These are phyloP conservation scores for Corynascus novoguineensis DNA, from an alignment of 495 filamentous ascomycete genomes.

Conservation along the genomic window DNA sequence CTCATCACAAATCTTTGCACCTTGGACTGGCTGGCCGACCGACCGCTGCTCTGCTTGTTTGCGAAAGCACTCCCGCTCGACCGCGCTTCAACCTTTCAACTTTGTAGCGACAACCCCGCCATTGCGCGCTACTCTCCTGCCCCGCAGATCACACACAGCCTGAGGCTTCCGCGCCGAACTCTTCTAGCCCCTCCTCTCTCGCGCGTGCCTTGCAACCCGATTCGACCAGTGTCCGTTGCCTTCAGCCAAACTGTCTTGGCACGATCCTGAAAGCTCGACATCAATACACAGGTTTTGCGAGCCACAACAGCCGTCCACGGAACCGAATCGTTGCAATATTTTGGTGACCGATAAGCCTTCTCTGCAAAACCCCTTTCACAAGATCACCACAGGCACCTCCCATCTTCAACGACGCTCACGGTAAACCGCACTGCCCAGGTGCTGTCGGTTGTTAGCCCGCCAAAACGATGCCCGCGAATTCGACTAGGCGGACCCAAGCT, in stretches of 20 bases:
- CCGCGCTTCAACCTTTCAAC: too few species aligned
- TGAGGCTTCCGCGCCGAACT: background rate
- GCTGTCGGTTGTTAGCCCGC: background rate
- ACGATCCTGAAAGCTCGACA: background rate
- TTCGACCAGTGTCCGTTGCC: background rate
- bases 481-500: background rate
- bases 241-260: background rate
- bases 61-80: too few species aligned
- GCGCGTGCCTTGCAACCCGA: conserved; percentile 7
- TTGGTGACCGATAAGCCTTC: too few species aligned
- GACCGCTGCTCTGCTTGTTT: too few species aligned
- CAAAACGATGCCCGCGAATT: background rate
- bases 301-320: background rate
- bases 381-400: background rate
- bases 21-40: background rate
- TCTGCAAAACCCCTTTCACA: too few species aligned
- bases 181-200: background rate
- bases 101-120: too few species aligned
- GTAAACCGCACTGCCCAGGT: background rate
- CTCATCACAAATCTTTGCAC: background rate
- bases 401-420: background rate
- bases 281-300: background rate
- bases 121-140: too few species aligned
- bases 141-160: too few species aligned
- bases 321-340: background rate